Base-by-base conservation (phyloP, 345 rosid species). In the Populus euphratica region DNA sequence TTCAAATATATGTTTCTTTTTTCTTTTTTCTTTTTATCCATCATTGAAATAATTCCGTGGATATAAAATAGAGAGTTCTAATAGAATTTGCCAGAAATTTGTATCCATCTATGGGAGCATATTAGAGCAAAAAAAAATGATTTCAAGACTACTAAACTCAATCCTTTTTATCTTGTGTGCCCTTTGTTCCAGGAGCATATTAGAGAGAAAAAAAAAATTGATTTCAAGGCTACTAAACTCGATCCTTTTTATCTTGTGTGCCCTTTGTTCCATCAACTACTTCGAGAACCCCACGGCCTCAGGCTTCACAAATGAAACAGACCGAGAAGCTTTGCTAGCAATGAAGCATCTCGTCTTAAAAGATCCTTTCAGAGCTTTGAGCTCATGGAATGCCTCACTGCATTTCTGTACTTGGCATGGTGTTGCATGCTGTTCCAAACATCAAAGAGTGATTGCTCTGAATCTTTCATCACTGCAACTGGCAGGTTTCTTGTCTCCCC, bases 381-480 rank as follows among this genome's bases (percentile, higher is more conserved):
- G 14, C 29, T 72, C 75, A 0, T 72, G 75, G 75, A 73, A 73
- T 12, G 43, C 1, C 49, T 73, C 69, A 4, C 8, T 12, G 8
- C 23, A 23, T 4, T 73, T 81, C 27, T 84, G 84, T 76, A 41
- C 39, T 2, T 81, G 86, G 84, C 27, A 20, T n/a, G 84, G 86
- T 5, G 78, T 81, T 31, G 47, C 74, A 11, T 81, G 86, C 23
- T 62, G 79, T 29, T 44, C 20, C 6, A 56, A 23, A 2, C 80
- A 76, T 35, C 76, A 76, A 23, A 76, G 84, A 62, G 84, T 84
- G 5, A 50, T 66, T 62, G 8, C 27, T 6, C 21, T 39, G 16
- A 63, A 39, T 7, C 64, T 50, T 31, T 9, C 68, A 54, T 17
- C 59, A 52, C 47, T 65, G 23, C 14, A 76, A 9, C 68, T 80